Evolutionary conservation across 1,284 basidiomycete genomes (phyloP).

Genomic region (Marasmius tenuissimus): DNA sequence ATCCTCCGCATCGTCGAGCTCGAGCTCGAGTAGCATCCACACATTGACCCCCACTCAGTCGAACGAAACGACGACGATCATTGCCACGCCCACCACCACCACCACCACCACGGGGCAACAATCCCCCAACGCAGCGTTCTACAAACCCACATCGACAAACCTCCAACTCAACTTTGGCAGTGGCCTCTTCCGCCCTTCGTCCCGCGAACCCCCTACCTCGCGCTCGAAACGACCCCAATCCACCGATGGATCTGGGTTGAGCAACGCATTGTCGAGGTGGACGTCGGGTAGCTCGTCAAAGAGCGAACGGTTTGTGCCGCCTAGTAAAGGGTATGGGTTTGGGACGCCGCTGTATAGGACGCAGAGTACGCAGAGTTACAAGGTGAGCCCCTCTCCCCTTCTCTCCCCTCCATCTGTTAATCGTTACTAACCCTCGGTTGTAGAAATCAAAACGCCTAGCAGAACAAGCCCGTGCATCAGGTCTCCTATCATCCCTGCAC

Average conservation of each 20-base stretch:
- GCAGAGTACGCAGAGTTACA: slow-evolving; percentile 11
- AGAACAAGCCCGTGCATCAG: slow-evolving; percentile 9
- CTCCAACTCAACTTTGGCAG: slow-evolving; percentile 39
- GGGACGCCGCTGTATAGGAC: slow-evolving; percentile 7
- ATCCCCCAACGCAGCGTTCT: slow-evolving; percentile 8
- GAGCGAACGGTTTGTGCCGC: background rate
- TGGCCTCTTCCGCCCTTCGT: slow-evolving; percentile 47
- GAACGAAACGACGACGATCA: background rate
- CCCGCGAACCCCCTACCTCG: slow-evolving; percentile 15
- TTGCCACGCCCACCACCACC: slow-evolving; percentile 8
- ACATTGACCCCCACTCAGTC: slow-evolving; percentile 28
- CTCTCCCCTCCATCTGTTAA: background rate
- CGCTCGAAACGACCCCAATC: background rate
- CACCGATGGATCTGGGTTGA: slow-evolving; percentile 1
- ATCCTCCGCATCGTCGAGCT: slow-evolving; percentile 19
- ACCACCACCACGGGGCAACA: slow-evolving; percentile 9
- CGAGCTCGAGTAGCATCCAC: slow-evolving; percentile 9
- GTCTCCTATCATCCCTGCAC: slow-evolving; percentile 13
- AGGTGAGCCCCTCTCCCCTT: background rate
- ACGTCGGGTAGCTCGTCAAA: slow-evolving; percentile 4
- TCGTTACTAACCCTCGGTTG: background rate
- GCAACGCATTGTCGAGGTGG: slow-evolving; percentile 7
- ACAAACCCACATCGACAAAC: slow-evolving; percentile 13
- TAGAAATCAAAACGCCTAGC: slow-evolving; percentile 3
- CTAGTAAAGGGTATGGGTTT: background rate